Percentiles rank a stretch among this genome's conserved stretches.
These are phyloP conservation scores for Capronia americana DNA, from an alignment of 2,329 filamentous ascomycete species.

Conservation along the genomic window DNA sequence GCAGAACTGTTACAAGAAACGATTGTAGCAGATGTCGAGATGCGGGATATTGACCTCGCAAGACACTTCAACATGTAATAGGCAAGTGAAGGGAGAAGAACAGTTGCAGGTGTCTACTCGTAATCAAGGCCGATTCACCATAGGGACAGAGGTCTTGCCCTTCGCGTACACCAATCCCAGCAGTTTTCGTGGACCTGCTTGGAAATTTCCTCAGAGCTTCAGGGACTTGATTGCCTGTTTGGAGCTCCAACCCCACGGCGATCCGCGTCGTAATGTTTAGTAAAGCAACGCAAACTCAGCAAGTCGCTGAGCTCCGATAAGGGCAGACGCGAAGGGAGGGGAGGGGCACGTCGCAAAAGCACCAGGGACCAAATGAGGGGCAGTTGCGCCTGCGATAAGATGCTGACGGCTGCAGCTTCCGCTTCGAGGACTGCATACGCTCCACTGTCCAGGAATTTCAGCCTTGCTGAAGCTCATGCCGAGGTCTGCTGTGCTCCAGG, in stretches of 20 bases:
- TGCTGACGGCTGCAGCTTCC: conserved; percentile 10
- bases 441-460: conserved; percentile 18
- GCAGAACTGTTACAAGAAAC: conserved; percentile 6
- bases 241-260: conserved; percentile 23
- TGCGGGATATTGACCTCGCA: conserved; percentile 8
- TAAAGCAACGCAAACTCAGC: conserved; percentile 1
- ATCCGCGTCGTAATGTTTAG: conserved; percentile 12
- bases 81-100: conserved; percentile 12
- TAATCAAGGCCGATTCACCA: not conserved
- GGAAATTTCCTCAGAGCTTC: conserved; percentile 4
- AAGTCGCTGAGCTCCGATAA: conserved; percentile 25
- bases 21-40: conserved; percentile 6
- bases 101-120: conserved; percentile 2
- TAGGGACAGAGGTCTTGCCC: not conserved
- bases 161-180: not conserved
- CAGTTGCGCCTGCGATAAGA: conserved; percentile 14
- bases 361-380: conserved; percentile 14
- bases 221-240: conserved; percentile 26
- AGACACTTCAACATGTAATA: conserved; percentile 24
- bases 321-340: not conserved
- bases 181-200: not conserved
- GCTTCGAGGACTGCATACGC: not conserved
- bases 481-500: conserved; percentile 9
- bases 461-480: conserved; percentile 15
- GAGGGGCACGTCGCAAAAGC: conserved; percentile 4